Evolutionary conservation across 2,329 filamentous ascomycete species (phyloP).

Genomic region (Botryotinia convoluta): DNA sequence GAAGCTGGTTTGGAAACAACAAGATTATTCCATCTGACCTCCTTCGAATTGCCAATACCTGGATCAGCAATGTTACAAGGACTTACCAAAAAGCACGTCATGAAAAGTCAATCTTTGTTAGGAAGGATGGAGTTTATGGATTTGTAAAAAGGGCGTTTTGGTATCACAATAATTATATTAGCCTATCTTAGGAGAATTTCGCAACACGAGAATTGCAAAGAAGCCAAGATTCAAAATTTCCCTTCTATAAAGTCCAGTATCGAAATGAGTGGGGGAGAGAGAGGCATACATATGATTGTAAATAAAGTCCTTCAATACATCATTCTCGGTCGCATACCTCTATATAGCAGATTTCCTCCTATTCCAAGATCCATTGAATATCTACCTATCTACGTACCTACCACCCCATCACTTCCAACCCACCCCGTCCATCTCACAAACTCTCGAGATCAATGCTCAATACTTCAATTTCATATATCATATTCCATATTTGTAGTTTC

Average conservation of each 20-base stretch:
- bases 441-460: no score
- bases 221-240: not conserved
- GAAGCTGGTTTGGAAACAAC: slow-evolving; percentile 8
- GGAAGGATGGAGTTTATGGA: slow-evolving; percentile 20
- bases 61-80: not conserved
- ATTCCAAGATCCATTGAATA: not conserved
- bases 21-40: not conserved
- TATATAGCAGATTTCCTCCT: not conserved
- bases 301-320: not conserved
- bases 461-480: no score
- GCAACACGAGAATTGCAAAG: not conserved
- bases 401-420: no score
- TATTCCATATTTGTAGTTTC: no score
- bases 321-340: not conserved
- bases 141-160: slow-evolving; percentile 20
- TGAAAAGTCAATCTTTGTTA: slow-evolving; percentile 12
- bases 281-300: not conserved
- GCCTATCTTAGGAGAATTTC: not conserved
- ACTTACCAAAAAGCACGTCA: not conserved
- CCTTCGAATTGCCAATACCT: not conserved
- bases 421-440: no score
- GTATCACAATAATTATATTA: slow-evolving; percentile 18
- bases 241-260: not conserved
- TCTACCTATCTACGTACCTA: no score
- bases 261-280: not conserved